These are phyloP conservation scores for Diaporthe batatas DNA, from an alignment of 2,329 filamentous ascomycete species.

Conservation along the genomic window DNA sequence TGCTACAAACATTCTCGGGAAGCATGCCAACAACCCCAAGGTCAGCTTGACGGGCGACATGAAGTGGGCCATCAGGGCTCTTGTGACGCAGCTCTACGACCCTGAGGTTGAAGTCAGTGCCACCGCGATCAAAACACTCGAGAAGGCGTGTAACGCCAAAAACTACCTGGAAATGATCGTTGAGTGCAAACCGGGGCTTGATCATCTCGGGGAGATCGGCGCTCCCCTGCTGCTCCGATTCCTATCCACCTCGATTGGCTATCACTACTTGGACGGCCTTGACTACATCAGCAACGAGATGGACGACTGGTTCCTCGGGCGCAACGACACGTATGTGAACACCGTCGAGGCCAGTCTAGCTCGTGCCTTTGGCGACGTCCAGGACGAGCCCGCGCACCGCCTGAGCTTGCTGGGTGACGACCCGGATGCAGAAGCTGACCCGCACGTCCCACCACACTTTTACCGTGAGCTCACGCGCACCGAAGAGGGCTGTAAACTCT, in stretches of 20 bases:
- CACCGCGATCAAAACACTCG: constrained; percentile 94
- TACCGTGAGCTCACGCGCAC: constrained; percentile 96
- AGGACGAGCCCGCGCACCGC: constrained; percentile 69
- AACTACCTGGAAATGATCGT: constrained; percentile 95
- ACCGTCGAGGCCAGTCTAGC: constrained; percentile 96
- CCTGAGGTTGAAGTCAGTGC: constrained; percentile 97
- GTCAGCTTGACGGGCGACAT: constrained; percentile 69
- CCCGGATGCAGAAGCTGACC: constrained; percentile 66
- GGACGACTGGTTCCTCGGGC: constrained; percentile 99
- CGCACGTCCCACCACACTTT: constrained; percentile 92
- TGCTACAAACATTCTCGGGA: constrained; percentile 86
- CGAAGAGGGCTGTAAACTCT: constrained; percentile 88
- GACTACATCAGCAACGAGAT: constrained; percentile 99
- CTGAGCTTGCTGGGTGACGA: constrained; percentile 72
- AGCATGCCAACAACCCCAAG: constrained; percentile 78
- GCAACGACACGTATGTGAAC: constrained; percentile 95
- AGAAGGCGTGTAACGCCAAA: constrained; percentile 96
- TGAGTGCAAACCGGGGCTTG: constrained; percentile 92
- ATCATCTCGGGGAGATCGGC: constrained; percentile 96
- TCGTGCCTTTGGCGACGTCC: constrained; percentile 80
- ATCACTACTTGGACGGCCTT: constrained; percentile 95
- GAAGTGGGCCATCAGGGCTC: constrained; percentile 94
- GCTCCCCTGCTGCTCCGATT: constrained; percentile 93
- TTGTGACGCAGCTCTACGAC: constrained; percentile 99
- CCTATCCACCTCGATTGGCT: constrained; percentile 94